These are phyloP conservation scores for Phytophthora ramorum DNA, from an alignment of 352 stramenopile species.

Conservation along the genomic window DNA sequence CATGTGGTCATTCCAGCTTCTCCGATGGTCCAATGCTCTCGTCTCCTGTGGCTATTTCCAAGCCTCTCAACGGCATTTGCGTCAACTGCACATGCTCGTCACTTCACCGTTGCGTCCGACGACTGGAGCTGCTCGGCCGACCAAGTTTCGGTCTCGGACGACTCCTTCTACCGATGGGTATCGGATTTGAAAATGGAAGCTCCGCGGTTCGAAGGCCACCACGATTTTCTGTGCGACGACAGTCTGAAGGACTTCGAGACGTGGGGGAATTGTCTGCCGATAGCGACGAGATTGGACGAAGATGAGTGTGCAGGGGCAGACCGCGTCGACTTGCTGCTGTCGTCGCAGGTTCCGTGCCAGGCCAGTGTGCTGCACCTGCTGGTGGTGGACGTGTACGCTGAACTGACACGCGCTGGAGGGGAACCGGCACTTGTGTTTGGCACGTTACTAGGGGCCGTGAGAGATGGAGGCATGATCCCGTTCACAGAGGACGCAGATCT, in stretches of 20 bases:
- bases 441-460: conserved; percentile 48
- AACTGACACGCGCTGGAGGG: conserved; percentile 17
- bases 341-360: conserved; percentile 23
- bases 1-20: background rate
- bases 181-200: conserved; percentile 1
- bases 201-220: conserved; percentile 26
- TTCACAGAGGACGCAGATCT: conserved; percentile 54
- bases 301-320: conserved; percentile 32
- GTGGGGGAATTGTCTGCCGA: conserved; percentile 51
- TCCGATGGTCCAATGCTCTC: background rate
- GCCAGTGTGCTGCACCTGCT: conserved; percentile 48
- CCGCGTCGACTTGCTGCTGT: conserved; percentile 33
- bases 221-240: conserved; percentile 28
- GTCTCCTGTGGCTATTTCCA: background rate
- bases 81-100: background rate
- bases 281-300: conserved; percentile 31
- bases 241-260: conserved; percentile 4
- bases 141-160: conserved; percentile 5
- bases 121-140: conserved; percentile 25
- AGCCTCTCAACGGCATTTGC: background rate
- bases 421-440: conserved; percentile 39
- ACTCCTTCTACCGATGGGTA: conserved; percentile 16
- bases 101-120: conserved; percentile 19
- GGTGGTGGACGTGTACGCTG: conserved; percentile 44
- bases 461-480: conserved; percentile 43